Base-by-base conservation (phyloP, 2,329 filamentous ascomycete genomes). In the Sporothrix mexicana region DNA sequence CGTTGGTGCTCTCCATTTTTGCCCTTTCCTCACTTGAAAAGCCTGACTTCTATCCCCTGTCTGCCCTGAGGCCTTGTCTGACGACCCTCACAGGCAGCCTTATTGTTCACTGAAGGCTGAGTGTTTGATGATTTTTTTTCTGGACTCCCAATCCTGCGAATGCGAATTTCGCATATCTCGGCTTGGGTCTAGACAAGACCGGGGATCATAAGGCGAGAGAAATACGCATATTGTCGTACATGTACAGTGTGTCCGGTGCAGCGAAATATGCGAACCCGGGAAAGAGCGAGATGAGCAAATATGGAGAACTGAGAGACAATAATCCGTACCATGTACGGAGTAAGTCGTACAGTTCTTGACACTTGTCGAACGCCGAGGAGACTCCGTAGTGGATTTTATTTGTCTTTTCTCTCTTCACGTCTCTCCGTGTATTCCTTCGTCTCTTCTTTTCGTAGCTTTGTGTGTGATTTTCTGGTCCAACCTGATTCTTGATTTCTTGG, bases 71-170 rank as follows among this genome's bases (percentile, higher is more conserved):
- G 68, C 30, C 68, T 49, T 23, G 3, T 70, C 53, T 70, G 43
- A 20, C 53, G 23, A 41, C 53, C 49, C 43, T 30, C 36, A 57
- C 70, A 64, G 70, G 45, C 57, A 64, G 17, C 55, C 69, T 61
- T 70, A 36, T 36, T 36, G 2, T 17, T 47, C 51, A 23, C 36
- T 30, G 30, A 36, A 36, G 30, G 30, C 30, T 4, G 30, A 36
- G 30, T 36, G 30, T 69, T 66, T 20, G 36, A 43, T 36, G 57
- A 57, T 9, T 51, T 15, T 30, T 67, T 49, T 17, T 51, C 17
- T 25, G 17, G n/a, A 17, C 17, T 67, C 15, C 7, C 9, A n/a
- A 5, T 51, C 9, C n/a, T 57, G 7, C 30, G 25, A 17, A n/a
- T 41, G 57, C 30, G 30, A 41, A n/a, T 61, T 61, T 30, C 57